These are phyloP conservation scores for Paspalum vaginatum DNA, from an alignment of 176 grass and related monocot species.

Conservation along the genomic window DNA sequence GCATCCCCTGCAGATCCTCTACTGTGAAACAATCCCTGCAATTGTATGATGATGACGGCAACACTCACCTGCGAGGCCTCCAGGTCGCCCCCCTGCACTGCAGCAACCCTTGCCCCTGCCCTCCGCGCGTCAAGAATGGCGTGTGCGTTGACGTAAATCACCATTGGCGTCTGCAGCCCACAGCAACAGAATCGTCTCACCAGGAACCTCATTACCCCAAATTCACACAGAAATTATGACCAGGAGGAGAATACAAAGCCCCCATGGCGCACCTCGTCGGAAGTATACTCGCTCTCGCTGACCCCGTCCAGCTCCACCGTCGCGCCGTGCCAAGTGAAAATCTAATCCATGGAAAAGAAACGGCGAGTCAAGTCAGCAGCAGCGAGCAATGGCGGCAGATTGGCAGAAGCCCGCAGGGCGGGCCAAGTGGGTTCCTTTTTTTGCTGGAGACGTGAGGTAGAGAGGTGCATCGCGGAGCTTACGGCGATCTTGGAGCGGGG, in stretches of 20 bases:
- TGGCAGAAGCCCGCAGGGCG: neutral
- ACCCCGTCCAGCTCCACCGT: slow-evolving; percentile 81
- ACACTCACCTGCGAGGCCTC: slow-evolving; percentile 59
- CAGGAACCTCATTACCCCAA: slow-evolving; percentile 1
- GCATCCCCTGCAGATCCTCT: neutral
- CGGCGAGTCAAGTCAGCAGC: neutral
- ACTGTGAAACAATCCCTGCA: neutral
- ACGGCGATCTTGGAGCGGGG: slow-evolving; percentile 83
- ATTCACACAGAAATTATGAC: neutral
- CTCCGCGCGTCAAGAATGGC: slow-evolving; percentile 79
- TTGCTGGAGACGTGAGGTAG: neutral
- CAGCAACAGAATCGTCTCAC: neutral
- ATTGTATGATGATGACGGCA: neutral
- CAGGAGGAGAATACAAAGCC: neutral
- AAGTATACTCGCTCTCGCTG: slow-evolving; percentile 84
- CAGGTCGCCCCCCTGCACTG: slow-evolving; percentile 51
- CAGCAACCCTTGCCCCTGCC: slow-evolving; percentile 49
- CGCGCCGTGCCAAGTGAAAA: slow-evolving; percentile 93
- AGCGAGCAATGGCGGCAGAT: neutral
- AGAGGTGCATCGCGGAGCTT: slow-evolving; percentile 1
- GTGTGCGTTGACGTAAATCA: slow-evolving; percentile 78
- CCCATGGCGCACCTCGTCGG: slow-evolving; percentile 63
- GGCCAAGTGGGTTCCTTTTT: neutral
- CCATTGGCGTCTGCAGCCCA: slow-evolving; percentile 74
- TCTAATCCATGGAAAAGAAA: slow-evolving; percentile 38